phyloP scores from a whole-genome alignment of 805 yeast genomes.

The Komagataella pseudopastoris region DNA sequence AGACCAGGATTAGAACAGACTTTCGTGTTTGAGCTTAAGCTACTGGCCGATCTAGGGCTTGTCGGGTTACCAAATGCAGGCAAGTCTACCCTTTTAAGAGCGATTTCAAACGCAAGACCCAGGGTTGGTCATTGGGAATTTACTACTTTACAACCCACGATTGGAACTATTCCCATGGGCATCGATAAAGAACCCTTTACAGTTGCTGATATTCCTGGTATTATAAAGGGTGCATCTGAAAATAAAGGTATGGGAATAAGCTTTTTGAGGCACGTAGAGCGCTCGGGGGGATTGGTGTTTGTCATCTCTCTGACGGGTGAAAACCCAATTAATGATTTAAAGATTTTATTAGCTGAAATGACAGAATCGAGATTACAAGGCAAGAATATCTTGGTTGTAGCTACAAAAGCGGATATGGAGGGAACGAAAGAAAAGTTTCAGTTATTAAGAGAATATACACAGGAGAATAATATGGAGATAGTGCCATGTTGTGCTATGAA shows the following conservation, averaged over 20 bases:
- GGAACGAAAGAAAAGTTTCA: slow-evolving; percentile 34
- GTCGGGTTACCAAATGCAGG: slow-evolving; percentile 98
- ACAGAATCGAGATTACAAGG: slow-evolving; percentile 46
- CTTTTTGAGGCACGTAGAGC: slow-evolving; percentile 81
- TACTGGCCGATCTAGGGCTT: slow-evolving; percentile 85
- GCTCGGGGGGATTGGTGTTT: slow-evolving; percentile 82
- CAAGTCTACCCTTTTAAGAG: slow-evolving; percentile 75
- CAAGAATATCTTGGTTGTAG: slow-evolving; percentile 64
- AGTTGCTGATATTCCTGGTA: slow-evolving; percentile 96
- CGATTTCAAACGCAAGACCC: slow-evolving; percentile 83
- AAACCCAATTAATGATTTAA: slow-evolving; percentile 55
- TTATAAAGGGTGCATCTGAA: slow-evolving; percentile 73
- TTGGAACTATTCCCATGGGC: slow-evolving; percentile 71
- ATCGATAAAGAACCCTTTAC: slow-evolving; percentile 64
- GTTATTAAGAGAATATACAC: slow-evolving; percentile 30
- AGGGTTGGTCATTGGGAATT: slow-evolving; percentile 95
- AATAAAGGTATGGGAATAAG: slow-evolving; percentile 91
- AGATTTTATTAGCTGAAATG: slow-evolving; percentile 53
- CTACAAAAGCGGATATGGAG: slow-evolving; percentile 85
- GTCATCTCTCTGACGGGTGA: slow-evolving; percentile 63
- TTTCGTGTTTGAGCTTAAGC: slow-evolving; percentile 72
- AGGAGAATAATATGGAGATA: slow-evolving; percentile 41
- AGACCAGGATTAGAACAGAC: slow-evolving; percentile 50
- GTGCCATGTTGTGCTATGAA: slow-evolving; percentile 78
- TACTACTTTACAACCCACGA: slow-evolving; percentile 83